Conservation (phyloP, 1,139 yeast genomes). For the Yamadazyma buinensis region DNA sequence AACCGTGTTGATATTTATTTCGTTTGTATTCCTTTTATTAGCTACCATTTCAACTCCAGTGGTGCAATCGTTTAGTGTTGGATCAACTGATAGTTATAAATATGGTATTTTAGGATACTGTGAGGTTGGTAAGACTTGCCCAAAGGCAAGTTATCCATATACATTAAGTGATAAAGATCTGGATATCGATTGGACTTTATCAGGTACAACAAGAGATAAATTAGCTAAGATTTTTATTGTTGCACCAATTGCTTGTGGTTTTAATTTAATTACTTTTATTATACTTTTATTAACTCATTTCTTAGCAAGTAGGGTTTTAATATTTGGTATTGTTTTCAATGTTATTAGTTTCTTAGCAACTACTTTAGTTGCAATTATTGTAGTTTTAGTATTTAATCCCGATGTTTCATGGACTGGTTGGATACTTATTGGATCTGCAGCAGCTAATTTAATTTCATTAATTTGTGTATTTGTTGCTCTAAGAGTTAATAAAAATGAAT, state of each 20-base stretch:
- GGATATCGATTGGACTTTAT: conserved; percentile 23
- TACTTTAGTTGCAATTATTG: conserved; percentile 48
- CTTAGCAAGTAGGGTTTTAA: conserved; percentile 15
- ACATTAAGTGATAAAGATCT: conserved; percentile 18
- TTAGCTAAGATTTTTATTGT: conserved; percentile 71
- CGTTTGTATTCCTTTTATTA: conserved; percentile 48
- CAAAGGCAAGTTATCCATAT: conserved; percentile 38
- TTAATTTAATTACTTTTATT: conserved; percentile 49
- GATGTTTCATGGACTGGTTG: conserved; percentile 66
- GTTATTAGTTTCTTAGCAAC: conserved; percentile 50
- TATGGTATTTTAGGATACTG: conserved; percentile 93
- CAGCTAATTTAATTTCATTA: conserved; percentile 40
- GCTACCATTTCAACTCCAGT: conserved; percentile 52
- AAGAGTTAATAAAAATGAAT: conserved; percentile 14
- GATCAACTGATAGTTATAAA: conserved; percentile 40
- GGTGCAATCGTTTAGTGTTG: conserved; percentile 33
- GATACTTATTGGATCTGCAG: conserved; percentile 66
- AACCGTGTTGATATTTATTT: conserved; percentile 28
- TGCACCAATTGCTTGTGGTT: conserved; percentile 79
- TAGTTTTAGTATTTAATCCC: conserved; percentile 58
- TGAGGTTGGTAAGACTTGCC: conserved; percentile 39
- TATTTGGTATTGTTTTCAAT: conserved; percentile 26
- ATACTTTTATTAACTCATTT: conserved; percentile 33
- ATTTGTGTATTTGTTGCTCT: conserved; percentile 23
- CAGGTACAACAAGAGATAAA: conserved; percentile 48